Conservation (phyloP, 345 rosid species). For the Eucalyptus tenuipes region DNA sequence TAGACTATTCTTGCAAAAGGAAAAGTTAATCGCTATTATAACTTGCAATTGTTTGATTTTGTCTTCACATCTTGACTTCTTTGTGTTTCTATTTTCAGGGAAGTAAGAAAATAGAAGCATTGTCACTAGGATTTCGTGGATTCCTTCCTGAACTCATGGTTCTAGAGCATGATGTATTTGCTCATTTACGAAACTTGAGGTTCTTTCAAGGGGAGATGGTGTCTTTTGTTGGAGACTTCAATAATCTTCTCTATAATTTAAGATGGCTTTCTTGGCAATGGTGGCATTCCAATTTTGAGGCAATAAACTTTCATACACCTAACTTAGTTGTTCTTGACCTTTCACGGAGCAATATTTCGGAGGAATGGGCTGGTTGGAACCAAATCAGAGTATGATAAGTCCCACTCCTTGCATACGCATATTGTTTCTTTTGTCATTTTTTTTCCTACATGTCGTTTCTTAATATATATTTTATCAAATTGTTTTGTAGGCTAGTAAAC, state of each 20-base stretch:
- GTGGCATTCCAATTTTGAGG: not conserved
- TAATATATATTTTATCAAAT: not conserved
- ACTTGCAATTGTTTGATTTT: not conserved
- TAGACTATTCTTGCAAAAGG: not conserved
- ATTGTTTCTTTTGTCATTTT: fast-evolving
- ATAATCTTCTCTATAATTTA: not conserved
- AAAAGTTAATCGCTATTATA: not conserved
- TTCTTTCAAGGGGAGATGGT: not conserved
- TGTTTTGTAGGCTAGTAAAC: fast-evolving
- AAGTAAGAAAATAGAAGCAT: not conserved
- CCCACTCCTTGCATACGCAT: not conserved
- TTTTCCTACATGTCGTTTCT: fast-evolving
- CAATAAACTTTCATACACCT: not conserved
- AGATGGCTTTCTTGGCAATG: not conserved
- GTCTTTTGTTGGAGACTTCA: not conserved
- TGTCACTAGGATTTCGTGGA: not conserved
- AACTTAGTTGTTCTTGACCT: not conserved
- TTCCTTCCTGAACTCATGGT: too few relatives aligned
- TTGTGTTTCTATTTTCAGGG: not conserved
- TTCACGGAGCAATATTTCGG: fast-evolving
- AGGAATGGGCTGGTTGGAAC: not conserved
- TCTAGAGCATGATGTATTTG: not conserved
- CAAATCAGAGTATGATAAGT: fast-evolving
- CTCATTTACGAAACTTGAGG: not conserved
- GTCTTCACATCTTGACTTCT: not conserved